Evolutionary conservation across 2,329 filamentous ascomycete species (phyloP).

Genomic region (Cladophialophora exuberans): DNA sequence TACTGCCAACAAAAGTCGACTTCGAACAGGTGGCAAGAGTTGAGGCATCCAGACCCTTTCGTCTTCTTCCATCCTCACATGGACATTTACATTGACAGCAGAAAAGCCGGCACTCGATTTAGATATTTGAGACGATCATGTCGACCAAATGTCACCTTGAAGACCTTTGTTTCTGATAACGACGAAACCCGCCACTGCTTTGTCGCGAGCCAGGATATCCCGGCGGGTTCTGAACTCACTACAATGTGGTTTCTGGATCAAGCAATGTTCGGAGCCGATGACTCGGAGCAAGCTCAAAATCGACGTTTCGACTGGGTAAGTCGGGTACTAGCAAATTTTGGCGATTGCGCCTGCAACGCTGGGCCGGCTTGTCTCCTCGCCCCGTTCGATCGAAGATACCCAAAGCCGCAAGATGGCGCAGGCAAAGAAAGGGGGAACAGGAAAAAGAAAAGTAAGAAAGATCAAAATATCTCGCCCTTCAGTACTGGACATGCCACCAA

Average conservation of each 20-base stretch:
- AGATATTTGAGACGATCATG: conserved; percentile 93
- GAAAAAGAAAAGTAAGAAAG: conserved; percentile 54
- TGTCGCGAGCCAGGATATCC: conserved; percentile 77
- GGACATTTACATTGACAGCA: conserved; percentile 90
- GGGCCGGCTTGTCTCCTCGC: conserved; percentile 45
- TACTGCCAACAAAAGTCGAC: conserved; percentile 64
- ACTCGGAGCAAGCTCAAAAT: conserved; percentile 29
- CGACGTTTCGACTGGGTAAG: conserved; percentile 50
- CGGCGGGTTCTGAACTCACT: conserved; percentile 55
- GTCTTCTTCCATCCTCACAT: conserved; percentile 87
- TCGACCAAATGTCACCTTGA: conserved; percentile 82
- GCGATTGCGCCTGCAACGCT: conserved; percentile 51
- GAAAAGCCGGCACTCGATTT: conserved; percentile 80
- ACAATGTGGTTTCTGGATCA: conserved; percentile 53
- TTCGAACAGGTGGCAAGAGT: conserved; percentile 69
- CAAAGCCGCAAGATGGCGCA: conserved; percentile 38
- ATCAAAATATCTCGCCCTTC: conserved; percentile 56
- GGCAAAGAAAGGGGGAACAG: conserved; percentile 49
- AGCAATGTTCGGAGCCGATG: conserved; percentile 25
- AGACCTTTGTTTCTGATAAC: conserved; percentile 75
- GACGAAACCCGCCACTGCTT: conserved; percentile 91
- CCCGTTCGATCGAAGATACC: conserved; percentile 47
- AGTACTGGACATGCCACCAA: conserved; percentile 57
- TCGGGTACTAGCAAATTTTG: conserved; percentile 53
- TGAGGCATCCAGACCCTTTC: conserved; percentile 65